Evolutionary conservation across 768 basidiomycete species (phyloP).

Genomic region (Phlebiopsis gigantea): DNA sequence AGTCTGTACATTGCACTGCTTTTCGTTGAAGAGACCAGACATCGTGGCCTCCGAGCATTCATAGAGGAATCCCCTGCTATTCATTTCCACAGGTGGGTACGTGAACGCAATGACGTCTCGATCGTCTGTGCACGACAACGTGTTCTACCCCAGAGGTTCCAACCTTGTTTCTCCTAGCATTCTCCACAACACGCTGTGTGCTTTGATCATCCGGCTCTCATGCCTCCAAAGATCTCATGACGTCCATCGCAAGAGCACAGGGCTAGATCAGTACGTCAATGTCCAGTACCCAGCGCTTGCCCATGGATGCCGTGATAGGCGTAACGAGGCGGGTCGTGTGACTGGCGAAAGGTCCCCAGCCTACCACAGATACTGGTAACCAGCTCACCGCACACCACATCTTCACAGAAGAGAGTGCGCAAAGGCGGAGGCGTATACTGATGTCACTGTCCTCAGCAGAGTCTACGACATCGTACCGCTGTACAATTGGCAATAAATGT

Average conservation of each 20-base stretch:
- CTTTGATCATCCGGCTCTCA: neutral
- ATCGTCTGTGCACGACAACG: neutral
- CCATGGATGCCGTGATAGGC: neutral
- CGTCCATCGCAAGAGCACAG: neutral
- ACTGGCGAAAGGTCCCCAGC: neutral
- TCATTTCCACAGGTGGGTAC: neutral
- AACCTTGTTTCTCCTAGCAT: neutral
- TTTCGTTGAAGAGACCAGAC: neutral
- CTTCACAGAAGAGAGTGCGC: too few relatives aligned
- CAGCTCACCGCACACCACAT: neutral
- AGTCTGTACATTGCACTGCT: too few relatives aligned
- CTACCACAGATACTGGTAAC: neutral
- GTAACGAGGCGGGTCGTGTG: neutral
- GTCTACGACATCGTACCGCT: neutral
- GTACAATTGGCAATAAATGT: neutral
- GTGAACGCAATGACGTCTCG: constrained; percentile 1
- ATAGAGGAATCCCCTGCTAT: neutral
- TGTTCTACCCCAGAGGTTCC: neutral
- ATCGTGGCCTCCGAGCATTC: neutral
- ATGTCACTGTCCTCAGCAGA: neutral
- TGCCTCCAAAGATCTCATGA: too few relatives aligned
- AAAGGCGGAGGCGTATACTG: too few relatives aligned
- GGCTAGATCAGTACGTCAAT: neutral
- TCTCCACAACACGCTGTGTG: neutral
- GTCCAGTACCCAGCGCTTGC: neutral